A percentile compares a stretch with the other conserved stretches of the same genome.
phyloP scores from a whole-genome alignment of 495 filamentous ascomycete genomes.

The Penicillium maclennaniae region DNA sequence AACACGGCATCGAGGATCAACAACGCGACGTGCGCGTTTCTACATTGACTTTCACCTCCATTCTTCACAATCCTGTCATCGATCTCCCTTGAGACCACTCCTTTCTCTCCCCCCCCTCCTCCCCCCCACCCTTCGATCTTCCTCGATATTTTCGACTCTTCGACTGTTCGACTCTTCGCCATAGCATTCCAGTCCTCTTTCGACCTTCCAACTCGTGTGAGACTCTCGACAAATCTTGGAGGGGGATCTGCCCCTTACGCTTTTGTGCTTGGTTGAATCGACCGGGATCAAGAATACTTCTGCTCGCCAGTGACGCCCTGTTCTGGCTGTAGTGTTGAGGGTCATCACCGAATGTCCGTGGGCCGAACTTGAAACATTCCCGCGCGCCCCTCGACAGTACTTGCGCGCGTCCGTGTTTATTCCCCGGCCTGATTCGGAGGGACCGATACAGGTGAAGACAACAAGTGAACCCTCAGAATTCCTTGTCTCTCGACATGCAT shows the following conservation, averaged over 20 bases:
- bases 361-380: constrained; percentile 24
- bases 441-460: not conserved
- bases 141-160: not conserved
- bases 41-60: constrained; percentile 5
- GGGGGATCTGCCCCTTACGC: constrained; percentile 28
- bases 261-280: constrained; percentile 17
- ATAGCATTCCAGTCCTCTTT: constrained; percentile 6
- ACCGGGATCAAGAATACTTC: constrained; percentile 7
- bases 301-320: not conserved
- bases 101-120: not conserved
- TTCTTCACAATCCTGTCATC: constrained; percentile 9
- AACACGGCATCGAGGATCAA: constrained; percentile 24
- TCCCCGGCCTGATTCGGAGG: constrained; percentile 12
- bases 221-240: constrained; percentile 13
- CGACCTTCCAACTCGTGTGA: constrained; percentile 17
- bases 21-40: constrained; percentile 32
- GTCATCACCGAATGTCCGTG: constrained; percentile 17
- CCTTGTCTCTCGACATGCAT: constrained; percentile 18
- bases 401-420: constrained; percentile 18
- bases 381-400: constrained; percentile 6
- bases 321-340: constrained; percentile 1
- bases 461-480: constrained; percentile 5
- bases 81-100: constrained; percentile 1
- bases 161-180: not conserved
- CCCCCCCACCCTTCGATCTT: not conserved